These are phyloP conservation scores for Fusarium zealandicum DNA, from an alignment of 2,329 filamentous ascomycete genomes.

Conservation along the genomic window DNA sequence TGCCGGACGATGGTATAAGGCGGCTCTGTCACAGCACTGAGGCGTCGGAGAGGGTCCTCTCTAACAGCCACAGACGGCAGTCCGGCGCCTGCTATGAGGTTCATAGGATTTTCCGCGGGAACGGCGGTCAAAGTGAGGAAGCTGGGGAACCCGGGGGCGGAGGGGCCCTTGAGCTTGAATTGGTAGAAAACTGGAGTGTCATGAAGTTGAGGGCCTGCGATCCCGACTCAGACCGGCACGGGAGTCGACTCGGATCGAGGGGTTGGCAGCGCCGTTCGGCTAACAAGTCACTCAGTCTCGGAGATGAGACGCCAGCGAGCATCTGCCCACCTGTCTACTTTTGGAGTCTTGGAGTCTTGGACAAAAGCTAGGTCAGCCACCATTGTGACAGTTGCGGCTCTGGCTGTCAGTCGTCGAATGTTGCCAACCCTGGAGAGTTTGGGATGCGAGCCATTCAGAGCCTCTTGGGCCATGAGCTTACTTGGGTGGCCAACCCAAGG, in stretches of 20 bases:
- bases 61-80: slow-evolving; percentile 7
- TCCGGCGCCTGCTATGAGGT: slow-evolving; percentile 4
- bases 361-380: not conserved
- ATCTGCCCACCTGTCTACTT: not conserved
- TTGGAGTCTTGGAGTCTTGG: not conserved
- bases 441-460: slow-evolving; percentile 9
- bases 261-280: slow-evolving; percentile 7
- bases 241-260: slow-evolving; percentile 13
- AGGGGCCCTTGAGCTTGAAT: slow-evolving; percentile 8
- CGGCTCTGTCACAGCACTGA: not conserved
- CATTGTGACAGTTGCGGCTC: slow-evolving; percentile 15
- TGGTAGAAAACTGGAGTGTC: not conserved
- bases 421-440: slow-evolving; percentile 1
- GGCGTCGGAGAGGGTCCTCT: slow-evolving; percentile 2
- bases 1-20: slow-evolving; percentile 1
- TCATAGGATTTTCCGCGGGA: slow-evolving; percentile 15
- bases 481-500: slow-evolving; percentile 8
- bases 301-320: slow-evolving; percentile 10
- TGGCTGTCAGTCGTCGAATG: slow-evolving; percentile 3
- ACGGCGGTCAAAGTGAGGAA: slow-evolving; percentile 21
- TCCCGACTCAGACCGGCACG: slow-evolving; percentile 7
- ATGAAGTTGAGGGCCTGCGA: not conserved
- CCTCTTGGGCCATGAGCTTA: not conserved
- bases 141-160: slow-evolving; percentile 13
- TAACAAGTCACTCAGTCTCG: slow-evolving; percentile 18